Base-by-base conservation (phyloP, 2,329 filamentous ascomycete species). In the Teratosphaeria destructans region DNA sequence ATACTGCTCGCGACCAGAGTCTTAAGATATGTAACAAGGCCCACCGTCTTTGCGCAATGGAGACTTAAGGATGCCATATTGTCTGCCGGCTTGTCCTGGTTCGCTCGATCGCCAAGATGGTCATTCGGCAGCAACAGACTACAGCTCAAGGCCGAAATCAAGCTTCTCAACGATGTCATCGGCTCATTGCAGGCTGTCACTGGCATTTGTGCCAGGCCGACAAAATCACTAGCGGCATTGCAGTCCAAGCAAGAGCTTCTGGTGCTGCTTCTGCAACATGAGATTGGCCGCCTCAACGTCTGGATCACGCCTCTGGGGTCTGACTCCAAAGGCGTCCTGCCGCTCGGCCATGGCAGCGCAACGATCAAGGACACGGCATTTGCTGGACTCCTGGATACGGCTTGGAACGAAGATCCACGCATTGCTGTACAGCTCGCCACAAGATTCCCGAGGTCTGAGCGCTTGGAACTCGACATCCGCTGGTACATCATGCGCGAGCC, bases 51-150 rank as follows among this genome's bases (percentile, higher is more conserved):
- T 32, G 82, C 86, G 6, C 85, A 88, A 68, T 94, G 89, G 86
- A 85, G 87, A 61, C 78, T 97, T 43, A 96, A 96, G 72, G 92
- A 97, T 69, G 85, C 90, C 65, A 86, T 96, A 57, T 74, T 99
- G 43, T 92, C 90, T 5, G 91, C 90, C 34, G 92, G 85, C 14
- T 78, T 99, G 35, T 85, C 82, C 62, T 99, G 95, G 95, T 99
- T 99, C 74, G 84, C 81, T 47, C 83, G 86, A 65, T 79, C 89
- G 5, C 90, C 92, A 14, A 84, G 79, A 65, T 99, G 94, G 93
- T 95, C 94, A 0, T 97, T 94, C 74, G 94, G 94, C 59, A 94
- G 93, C 67, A 99, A 96, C 71, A 83, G 89, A 55, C 77, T 99
- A 16, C 94, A 99, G 71, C 79, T 97, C 57, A 97, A 95, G 77